Evolutionary conservation across 306 rosid genomes (phyloP), one percentile per base, ranked within the genome.

Genomic region (Boehmeria nivea): DNA sequence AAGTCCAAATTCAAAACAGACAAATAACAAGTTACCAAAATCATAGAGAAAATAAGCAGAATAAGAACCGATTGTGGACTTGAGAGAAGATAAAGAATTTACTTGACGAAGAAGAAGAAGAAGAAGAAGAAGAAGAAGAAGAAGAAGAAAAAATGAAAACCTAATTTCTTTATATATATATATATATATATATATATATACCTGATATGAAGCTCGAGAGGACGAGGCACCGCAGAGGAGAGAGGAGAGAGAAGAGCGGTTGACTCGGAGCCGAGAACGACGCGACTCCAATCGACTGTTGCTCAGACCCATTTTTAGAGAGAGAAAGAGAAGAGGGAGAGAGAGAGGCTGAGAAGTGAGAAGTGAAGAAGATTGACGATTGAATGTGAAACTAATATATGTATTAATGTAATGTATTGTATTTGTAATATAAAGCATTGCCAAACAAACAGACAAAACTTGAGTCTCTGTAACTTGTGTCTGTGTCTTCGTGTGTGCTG

Each of bases 211-310:
- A 16, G 95, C 78, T 64, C 83, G 81, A 43, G 86, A 74, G 59
- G 88, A 15, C 48, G 90, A 83, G 72, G 80, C 74, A 66, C 97
- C 95, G 12, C 95, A 83, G 54, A 86, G 67, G 56, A 86, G 75
- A 64, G 94, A 81, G 19, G 80, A 83, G 33, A 86, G 43, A 12
- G 64, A 57, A 80, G 93, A 83, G 64, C 94, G 81, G 33, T 61
- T 76, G 78, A 72, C 75, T 72, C 84, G 77, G 40, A 79, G 40
- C 68, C 72, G 59, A 61, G 76, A 67, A 62, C 82, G 70, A 58
- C 84, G 88, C 70, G 88, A 77, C 20, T 77, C 80, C 57, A 69
- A 73, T 69, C 88, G 70, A 75, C 94, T 83, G 40, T 60, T 68
- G 52, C 78, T 24, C 8, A 85, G 77, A 83, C 97, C 97, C 97